Evolutionary conservation across 1,284 basidiomycete species (phyloP).

Genomic region (Afroboletus lepidellus): DNA sequence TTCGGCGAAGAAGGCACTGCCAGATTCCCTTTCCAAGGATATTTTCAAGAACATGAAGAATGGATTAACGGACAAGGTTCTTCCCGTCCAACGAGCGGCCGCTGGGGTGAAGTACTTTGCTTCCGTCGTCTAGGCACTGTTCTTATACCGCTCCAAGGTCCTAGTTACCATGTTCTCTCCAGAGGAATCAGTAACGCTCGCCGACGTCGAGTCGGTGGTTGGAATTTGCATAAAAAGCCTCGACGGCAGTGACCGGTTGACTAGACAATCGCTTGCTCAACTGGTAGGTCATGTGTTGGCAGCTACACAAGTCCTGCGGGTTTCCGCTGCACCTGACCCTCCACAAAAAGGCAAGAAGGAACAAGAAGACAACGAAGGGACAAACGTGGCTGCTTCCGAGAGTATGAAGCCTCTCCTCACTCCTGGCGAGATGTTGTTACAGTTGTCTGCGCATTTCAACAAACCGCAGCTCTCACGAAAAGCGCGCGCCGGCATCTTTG

Average conservation of each 20-base stretch:
- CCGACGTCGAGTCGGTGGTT: slow-evolving; percentile 79
- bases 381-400: slow-evolving; percentile 51
- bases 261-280: slow-evolving; percentile 75
- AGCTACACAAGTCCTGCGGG: slow-evolving; percentile 77
- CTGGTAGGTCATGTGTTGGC: slow-evolving; percentile 85
- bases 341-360: slow-evolving; percentile 67
- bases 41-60: slow-evolving; percentile 81
- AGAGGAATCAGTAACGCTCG: slow-evolving; percentile 51
- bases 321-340: slow-evolving; percentile 46
- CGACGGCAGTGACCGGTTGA: slow-evolving; percentile 82
- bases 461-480: slow-evolving; percentile 67
- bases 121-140: neutral
- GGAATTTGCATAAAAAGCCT: slow-evolving; percentile 72
- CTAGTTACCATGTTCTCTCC: slow-evolving; percentile 63
- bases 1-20: slow-evolving; percentile 80
- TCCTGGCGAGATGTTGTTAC: slow-evolving; percentile 77
- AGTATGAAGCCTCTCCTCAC: slow-evolving; percentile 73
- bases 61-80: slow-evolving; percentile 79
- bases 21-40: slow-evolving; percentile 80
- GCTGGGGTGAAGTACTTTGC: slow-evolving; percentile 57
- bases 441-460: slow-evolving; percentile 80
- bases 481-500: slow-evolving; percentile 82
- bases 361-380: slow-evolving; percentile 52
- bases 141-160: slow-evolving; percentile 43
- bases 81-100: slow-evolving; percentile 84